These are phyloP conservation scores for Pseudomonodictys pantanalensis DNA, from an alignment of 495 filamentous ascomycete genomes.

Conservation along the genomic window DNA sequence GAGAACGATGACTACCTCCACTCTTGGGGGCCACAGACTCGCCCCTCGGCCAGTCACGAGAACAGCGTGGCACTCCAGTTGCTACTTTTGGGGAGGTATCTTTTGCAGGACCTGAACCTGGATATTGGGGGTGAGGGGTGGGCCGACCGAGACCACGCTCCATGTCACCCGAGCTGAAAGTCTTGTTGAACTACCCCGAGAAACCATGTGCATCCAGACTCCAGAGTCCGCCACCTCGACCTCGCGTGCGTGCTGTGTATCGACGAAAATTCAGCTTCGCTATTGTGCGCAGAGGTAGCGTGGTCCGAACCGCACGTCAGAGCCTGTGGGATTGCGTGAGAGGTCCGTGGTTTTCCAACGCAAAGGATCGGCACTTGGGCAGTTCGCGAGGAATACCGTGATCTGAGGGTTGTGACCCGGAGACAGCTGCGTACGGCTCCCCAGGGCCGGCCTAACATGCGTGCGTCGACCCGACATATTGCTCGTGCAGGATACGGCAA, in stretches of 20 bases:
- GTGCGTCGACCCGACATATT: background rate
- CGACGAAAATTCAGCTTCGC: no score
- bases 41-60: conserved; percentile 12
- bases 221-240: no score
- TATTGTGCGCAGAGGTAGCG: no score
- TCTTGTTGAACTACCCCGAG: background rate
- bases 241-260: no score
- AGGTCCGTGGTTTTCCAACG: conserved; percentile 3
- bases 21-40: conserved; percentile 12
- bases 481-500: no score
- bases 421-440: conserved; percentile 3
- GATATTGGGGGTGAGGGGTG: conserved; percentile 5
- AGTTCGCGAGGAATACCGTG: background rate
- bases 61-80: conserved; percentile 5
- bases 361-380: conserved; percentile 23
- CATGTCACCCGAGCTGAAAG: background rate
- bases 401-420: conserved; percentile 1
- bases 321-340: conserved; percentile 11
- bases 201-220: background rate
- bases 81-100: conserved; percentile 12
- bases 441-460: conserved; percentile 11
- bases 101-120: background rate
- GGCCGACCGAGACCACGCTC: background rate
- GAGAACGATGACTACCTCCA: conserved; percentile 1
- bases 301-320: conserved; percentile 19